Conservation (phyloP, 2,329 filamentous ascomycete species). For the Leptographium procerum region DNA sequence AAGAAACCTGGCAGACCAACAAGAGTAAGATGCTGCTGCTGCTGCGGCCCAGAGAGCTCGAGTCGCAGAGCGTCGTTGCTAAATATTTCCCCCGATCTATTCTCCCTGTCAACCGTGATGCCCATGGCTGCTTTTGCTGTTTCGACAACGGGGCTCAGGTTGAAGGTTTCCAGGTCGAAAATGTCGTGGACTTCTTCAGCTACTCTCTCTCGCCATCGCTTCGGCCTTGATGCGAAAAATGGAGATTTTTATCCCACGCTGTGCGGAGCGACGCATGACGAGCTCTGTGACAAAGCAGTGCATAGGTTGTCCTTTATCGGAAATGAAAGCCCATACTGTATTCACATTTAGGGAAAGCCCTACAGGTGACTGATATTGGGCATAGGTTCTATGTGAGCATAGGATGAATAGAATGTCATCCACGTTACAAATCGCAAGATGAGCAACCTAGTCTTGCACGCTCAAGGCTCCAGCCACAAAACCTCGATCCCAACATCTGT, state of each 20-base stretch:
- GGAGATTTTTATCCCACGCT: slow-evolving; percentile 23
- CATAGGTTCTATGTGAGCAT: no score
- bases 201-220: slow-evolving; percentile 16
- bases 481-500: no score
- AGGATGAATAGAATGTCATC: no score
- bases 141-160: slow-evolving; percentile 25
- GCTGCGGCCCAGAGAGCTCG: slow-evolving; percentile 34
- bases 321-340: slow-evolving; percentile 46
- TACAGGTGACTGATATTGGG: no score
- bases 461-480: no score
- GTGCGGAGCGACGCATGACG: slow-evolving; percentile 35
- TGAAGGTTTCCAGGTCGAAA: slow-evolving; percentile 15
- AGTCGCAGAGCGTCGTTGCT: slow-evolving; percentile 36
- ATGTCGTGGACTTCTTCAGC: slow-evolving; percentile 14
- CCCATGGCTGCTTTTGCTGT: slow-evolving; percentile 37
- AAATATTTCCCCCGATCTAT: slow-evolving; percentile 22
- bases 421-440: no score
- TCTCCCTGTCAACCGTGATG: slow-evolving; percentile 16
- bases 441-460: no score
- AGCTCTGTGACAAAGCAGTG: slow-evolving; percentile 53
- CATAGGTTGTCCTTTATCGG: slow-evolving; percentile 46
- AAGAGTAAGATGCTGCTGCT: slow-evolving; percentile 41
- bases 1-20: slow-evolving; percentile 50
- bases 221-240: slow-evolving; percentile 23
- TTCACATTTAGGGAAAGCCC: no score